phyloP scores from a whole-genome alignment of 257 asterid genomes.

The Przewalskia tangutica region DNA sequence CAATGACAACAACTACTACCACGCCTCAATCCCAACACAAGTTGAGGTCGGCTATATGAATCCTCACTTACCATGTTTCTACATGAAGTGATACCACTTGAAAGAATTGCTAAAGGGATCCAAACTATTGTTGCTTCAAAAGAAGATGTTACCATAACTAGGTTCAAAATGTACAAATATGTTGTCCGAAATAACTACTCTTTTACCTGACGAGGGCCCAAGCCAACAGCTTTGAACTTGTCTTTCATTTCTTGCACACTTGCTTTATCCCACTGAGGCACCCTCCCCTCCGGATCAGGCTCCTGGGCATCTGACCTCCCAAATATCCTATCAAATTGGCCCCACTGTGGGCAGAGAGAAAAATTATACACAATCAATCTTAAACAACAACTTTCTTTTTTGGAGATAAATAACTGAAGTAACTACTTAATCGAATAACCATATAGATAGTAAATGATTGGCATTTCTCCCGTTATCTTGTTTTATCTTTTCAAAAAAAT shows the following conservation, averaged over 20 bases:
- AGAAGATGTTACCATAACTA: not conserved
- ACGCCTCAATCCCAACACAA: too few relatives aligned
- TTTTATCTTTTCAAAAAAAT: not conserved
- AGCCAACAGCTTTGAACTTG: constrained; percentile 61
- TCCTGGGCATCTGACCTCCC: constrained; percentile 74
- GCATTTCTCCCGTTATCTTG: not conserved
- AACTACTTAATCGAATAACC: not conserved
- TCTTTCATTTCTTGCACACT: constrained; percentile 74
- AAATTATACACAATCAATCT: not conserved
- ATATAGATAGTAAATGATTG: not conserved
- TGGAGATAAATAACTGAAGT: not conserved
- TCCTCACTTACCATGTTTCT: too few relatives aligned
- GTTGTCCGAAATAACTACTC: not conserved
- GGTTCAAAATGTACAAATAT: not conserved
- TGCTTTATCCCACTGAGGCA: constrained; percentile 73
- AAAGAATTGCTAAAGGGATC: not conserved
- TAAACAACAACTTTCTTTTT: not conserved
- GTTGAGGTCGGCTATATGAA: too few relatives aligned
- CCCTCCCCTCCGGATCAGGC: constrained; percentile 94
- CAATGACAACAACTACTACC: too few relatives aligned
- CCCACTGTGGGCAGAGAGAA: constrained; percentile 51
- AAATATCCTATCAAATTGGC: constrained; percentile 67
- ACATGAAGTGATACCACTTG: not conserved
- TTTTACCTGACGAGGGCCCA: constrained; percentile 90
- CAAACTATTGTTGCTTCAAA: not conserved